Percentiles rank a stretch among this genome's conserved stretches.
These are phyloP conservation scores for Solanum pimpinellifolium DNA, from an alignment of 257 asterid species.

Conservation along the genomic window DNA sequence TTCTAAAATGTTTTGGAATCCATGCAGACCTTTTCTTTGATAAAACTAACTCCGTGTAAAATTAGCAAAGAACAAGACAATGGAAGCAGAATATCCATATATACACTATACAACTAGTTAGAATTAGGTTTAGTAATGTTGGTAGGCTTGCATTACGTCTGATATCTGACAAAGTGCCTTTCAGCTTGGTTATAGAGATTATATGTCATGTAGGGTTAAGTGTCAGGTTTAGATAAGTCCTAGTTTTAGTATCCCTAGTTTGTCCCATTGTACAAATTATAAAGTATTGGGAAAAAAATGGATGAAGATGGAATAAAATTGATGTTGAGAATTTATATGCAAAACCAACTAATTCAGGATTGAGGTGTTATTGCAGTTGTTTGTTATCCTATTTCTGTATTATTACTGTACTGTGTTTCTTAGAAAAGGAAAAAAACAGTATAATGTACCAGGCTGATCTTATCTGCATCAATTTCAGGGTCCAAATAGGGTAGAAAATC, in stretches of 20 bases:
- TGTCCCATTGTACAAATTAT: not conserved
- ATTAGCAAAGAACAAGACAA: not conserved
- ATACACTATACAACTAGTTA: not conserved
- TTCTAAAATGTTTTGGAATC: not conserved
- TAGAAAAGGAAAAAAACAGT: not conserved
- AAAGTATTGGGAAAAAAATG: not conserved
- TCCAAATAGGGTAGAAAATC: conserved; percentile 22
- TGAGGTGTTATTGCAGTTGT: not conserved
- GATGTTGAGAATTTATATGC: not conserved
- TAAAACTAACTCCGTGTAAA: not conserved
- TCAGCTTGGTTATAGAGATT: not conserved
- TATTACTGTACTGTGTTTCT: not conserved
- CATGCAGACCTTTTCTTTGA: not conserved
- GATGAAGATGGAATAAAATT: not conserved
- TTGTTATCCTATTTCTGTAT: not conserved
- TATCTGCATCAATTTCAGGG: conserved; percentile 22
- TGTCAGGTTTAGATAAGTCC: not conserved
- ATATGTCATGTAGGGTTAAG: not conserved
- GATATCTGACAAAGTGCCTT: not conserved
- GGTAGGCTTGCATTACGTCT: not conserved
- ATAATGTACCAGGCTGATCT: not conserved
- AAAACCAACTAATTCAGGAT: not conserved
- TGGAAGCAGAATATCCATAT: not conserved
- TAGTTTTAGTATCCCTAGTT: not conserved
- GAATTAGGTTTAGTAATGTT: not conserved